phyloP scores from a whole-genome alignment of 441 rosid species.

The Pelargonium myrrhifolium region DNA sequence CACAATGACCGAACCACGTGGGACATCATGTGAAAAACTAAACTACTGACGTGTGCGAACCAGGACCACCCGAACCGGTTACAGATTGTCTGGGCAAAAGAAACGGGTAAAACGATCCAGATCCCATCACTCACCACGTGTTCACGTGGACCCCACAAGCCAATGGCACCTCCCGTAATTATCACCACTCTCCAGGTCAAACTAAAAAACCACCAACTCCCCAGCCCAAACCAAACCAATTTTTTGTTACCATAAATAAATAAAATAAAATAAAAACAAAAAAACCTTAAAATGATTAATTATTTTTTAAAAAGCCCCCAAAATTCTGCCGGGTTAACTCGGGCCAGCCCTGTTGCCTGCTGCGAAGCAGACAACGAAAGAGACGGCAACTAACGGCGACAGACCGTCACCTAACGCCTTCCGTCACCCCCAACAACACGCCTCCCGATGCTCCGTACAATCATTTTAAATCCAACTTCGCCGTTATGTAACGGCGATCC shows the following conservation, averaged over 20 bases:
- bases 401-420: slow-evolving; percentile 1
- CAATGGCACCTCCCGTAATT: slow-evolving; percentile 23
- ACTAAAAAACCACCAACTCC: not conserved
- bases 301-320: slow-evolving; percentile 12
- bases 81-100: slow-evolving; percentile 8
- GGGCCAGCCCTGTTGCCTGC: slow-evolving; percentile 63
- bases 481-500: slow-evolving; percentile 19
- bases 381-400: slow-evolving; percentile 50
- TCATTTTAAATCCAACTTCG: not conserved
- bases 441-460: slow-evolving; percentile 22
- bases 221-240: not conserved
- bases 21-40: slow-evolving; percentile 6
- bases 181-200: slow-evolving; percentile 11
- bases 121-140: slow-evolving; percentile 19
- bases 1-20: slow-evolving; percentile 17
- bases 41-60: slow-evolving; percentile 18
- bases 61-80: slow-evolving; percentile 18
- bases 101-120: slow-evolving; percentile 13
- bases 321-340: slow-evolving; percentile 52
- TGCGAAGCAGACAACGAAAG: slow-evolving; percentile 53
- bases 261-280: slow-evolving; percentile 1
- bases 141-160: slow-evolving; percentile 8
- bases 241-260: not conserved
- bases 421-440: slow-evolving; percentile 37
- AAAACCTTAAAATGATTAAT: not conserved